Base-by-base conservation (phyloP, 2,329 filamentous ascomycete genomes). In the Xylaria sp. region DNA sequence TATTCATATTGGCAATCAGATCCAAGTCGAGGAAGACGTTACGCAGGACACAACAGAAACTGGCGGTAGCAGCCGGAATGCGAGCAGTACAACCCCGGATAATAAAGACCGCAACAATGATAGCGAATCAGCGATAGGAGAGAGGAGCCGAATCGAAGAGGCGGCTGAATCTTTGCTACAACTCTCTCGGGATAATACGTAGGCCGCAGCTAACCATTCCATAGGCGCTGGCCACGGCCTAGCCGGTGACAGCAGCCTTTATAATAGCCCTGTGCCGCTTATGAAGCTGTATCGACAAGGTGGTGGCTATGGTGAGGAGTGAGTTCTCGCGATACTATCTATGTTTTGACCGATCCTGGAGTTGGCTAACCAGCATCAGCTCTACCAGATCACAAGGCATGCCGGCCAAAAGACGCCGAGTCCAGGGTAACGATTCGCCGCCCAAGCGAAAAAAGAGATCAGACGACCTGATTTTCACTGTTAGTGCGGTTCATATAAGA, bases 1-100 rank as follows among this genome's bases (percentile, higher is more conserved):
- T 53, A 53, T 53, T 53, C 49, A 53, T 22, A 3, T 53, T 11
- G 49, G 49, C 31, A 53, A 53, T 53, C 49, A 53, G 29, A 53
- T 53, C 7, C 49, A 53, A 36, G 2, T 53, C 29, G 49, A 53
- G 49, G 29, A 53, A 53, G 49, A 53, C 49, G 49, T 53, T 22
- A 53, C 27, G 31, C 49, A 53, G 29, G 49, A 53, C 1, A 53
- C 27, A 53, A 36, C 36, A 20, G 49, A 51, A n/a, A 51, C 49
- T 51, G 49, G 49, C 49, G 27, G 20, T 9, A 51, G 33, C 6
- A 10, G 49, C 38, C 15, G 15, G 15, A n/a, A 42, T 42, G 9
- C 38, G 15, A n/a, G 38, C 9, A 42, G 39, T n/a, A 42, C 39
- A 6, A 42, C 39, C 39, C 39, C 15, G 9, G 39, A 42, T 42